These are phyloP conservation scores for Zalerion maritima DNA, from an alignment of 495 filamentous ascomycete genomes.

Conservation along the genomic window DNA sequence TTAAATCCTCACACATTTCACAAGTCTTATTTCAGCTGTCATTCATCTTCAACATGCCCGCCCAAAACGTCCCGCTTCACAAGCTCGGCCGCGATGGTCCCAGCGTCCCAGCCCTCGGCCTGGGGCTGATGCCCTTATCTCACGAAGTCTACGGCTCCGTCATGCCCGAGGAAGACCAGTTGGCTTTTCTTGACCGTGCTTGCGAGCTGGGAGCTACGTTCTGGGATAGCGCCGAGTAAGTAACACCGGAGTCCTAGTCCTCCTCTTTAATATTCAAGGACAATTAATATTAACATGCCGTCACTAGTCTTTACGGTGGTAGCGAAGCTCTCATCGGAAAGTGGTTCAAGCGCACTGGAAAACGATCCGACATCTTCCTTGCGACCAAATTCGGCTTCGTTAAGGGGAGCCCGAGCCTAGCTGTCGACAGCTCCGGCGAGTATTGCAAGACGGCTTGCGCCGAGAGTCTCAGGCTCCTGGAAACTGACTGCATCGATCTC, in stretches of 20 bases:
- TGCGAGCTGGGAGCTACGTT: constrained; percentile 37
- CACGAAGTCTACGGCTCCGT: constrained; percentile 24
- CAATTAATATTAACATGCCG: background rate
- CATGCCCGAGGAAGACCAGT: constrained; percentile 30
- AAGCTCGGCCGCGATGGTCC: constrained; percentile 38
- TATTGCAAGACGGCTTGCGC: constrained; percentile 32
- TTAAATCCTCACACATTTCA: too few species aligned
- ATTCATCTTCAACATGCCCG: constrained; percentile 14
- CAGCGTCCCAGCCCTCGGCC: constrained; percentile 33
- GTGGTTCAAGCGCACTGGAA: constrained; percentile 38
- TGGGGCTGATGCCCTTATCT: constrained; percentile 38
- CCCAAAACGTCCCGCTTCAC: constrained; percentile 10
- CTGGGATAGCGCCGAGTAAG: too few species aligned
- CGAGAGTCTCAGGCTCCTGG: constrained; percentile 26
- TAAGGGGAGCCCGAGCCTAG: constrained; percentile 10
- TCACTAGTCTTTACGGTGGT: constrained; percentile 23
- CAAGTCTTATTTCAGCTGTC: too few species aligned
- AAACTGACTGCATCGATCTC: constrained; percentile 31
- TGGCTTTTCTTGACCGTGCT: constrained; percentile 37
- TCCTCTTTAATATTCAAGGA: constrained; percentile 17
- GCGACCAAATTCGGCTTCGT: constrained; percentile 38
- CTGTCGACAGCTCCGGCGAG: constrained; percentile 23
- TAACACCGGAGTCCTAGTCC: too few species aligned
- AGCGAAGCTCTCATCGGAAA: constrained; percentile 33
- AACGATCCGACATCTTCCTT: constrained; percentile 38